Base-by-base conservation (phyloP, 75 land plant genomes). In the Pinus taeda region DNA sequence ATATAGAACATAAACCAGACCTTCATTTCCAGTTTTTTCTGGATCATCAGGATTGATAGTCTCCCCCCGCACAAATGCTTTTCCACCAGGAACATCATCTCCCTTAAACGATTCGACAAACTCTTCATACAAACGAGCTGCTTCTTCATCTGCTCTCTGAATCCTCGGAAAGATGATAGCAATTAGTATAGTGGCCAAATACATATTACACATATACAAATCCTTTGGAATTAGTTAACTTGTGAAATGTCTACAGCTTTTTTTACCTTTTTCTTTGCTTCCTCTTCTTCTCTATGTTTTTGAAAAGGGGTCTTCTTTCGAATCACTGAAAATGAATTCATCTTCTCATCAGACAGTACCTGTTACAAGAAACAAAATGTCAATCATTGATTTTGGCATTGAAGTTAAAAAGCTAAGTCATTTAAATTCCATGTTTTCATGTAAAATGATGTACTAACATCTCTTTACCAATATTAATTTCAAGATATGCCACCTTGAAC, bases 31-130 rank as follows among this genome's bases (percentile, higher is more conserved):
- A 55, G 59, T 63, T 75, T 77, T 81, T 74, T 36, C 36, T 17
- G 71, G 74, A 57, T 85, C 88, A 79, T 80, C 78, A 4, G 88
- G 88, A 59, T 86, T 86, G 76, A 86, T 86, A 36, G 78, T 84
- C 63, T 87, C 88, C 49, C 88, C 88, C 22, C 88, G 87, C 53
- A 86, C 88, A 84, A 86, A 86, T 29, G 88, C 87, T 85, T 86
- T 86, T 36, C 77, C 82, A 30, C 87, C 87, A 36, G 88, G 88
- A 59, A 62, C 66, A 80, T 86, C 88, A 80, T 86, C 88, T 15
- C 74, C 88, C 73, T 86, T 86, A 71, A 86, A 86, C 15, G 88
- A 86, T 69, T 86, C 88, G 18, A 86, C 88, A 84, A 86, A 86
- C 67, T 86, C 88, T 74, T 86, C 88, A 77, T 86, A 86, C n/a